Percentiles rank a stretch among this genome's conserved stretches.
phyloP scores from a whole-genome alignment of 345 rosid genomes.

The Heritiera fomes region DNA sequence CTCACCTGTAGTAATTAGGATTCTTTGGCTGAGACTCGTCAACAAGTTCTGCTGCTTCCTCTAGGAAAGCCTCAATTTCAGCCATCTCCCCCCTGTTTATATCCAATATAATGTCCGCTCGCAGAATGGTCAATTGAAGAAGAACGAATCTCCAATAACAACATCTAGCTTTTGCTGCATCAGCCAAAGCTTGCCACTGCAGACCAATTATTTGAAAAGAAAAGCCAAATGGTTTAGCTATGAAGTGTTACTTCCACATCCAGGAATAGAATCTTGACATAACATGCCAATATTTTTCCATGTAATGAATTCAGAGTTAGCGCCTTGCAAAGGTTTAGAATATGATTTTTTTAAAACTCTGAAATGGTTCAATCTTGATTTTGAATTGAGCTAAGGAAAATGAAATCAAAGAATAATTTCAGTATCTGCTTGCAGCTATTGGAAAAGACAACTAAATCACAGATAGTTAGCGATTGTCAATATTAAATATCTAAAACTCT shows the following conservation, averaged over 20 bases:
- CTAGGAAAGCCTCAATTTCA: constrained; percentile 76
- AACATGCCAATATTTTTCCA: not conserved
- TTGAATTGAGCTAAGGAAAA: constrained; percentile 4
- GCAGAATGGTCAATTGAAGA: constrained; percentile 65
- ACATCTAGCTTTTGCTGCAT: constrained; percentile 64
- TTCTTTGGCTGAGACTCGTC: constrained; percentile 71
- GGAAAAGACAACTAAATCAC: not conserved
- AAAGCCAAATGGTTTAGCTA: constrained; percentile 6
- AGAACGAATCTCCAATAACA: constrained; percentile 96
- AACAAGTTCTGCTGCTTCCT: constrained; percentile 98
- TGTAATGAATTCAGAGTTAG: not conserved
- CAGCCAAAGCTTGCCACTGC: constrained; percentile 91
- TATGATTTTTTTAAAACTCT: not conserved
- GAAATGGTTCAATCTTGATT: not conserved
- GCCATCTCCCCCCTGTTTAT: constrained; percentile 57
- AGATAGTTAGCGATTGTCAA: not conserved
- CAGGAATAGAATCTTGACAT: constrained; percentile 11
- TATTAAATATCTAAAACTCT: not conserved
- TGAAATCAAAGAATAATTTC: constrained; percentile 1
- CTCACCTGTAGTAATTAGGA: constrained; percentile 84
- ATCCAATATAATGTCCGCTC: constrained; percentile 65
- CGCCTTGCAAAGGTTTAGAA: not conserved
- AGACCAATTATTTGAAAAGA: constrained; percentile 26
- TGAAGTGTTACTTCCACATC: not conserved
- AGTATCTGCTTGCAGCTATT: not conserved